phyloP scores from a whole-genome alignment of 495 filamentous ascomycete species.

The Xylaria venustula region DNA sequence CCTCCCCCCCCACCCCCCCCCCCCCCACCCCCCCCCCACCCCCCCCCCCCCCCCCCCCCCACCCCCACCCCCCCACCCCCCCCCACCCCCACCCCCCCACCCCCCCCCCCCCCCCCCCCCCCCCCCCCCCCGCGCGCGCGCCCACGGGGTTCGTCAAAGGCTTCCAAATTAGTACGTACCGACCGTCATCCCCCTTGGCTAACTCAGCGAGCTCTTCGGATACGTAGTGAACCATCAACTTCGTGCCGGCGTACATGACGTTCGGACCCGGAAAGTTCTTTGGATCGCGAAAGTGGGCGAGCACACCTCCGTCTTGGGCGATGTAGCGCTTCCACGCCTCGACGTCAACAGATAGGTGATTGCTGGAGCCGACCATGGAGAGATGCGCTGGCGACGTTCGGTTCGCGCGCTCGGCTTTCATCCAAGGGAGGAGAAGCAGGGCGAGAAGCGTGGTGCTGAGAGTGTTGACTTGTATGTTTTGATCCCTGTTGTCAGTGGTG shows the following conservation, averaged over 20 bases:
- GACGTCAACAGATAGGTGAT: slow-evolving; percentile 14
- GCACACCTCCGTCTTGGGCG: slow-evolving; percentile 18
- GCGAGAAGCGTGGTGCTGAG: slow-evolving; percentile 47
- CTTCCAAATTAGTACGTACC: slow-evolving; percentile 11
- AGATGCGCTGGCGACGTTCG: slow-evolving; percentile 19
- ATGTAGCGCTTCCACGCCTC: slow-evolving; percentile 18
- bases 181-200: slow-evolving; percentile 23
- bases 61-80: too few species aligned
- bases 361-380: slow-evolving; percentile 14
- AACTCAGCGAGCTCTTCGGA: slow-evolving; percentile 34
- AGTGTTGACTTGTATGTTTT: slow-evolving; percentile 54
- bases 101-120: too few species aligned
- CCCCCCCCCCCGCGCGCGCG: too few species aligned
- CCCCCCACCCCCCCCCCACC: too few species aligned
- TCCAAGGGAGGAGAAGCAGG: slow-evolving; percentile 37
- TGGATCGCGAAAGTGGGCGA: slow-evolving; percentile 27
- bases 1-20: too few species aligned
- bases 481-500: slow-evolving; percentile 13
- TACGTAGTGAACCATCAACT: slow-evolving; percentile 39
- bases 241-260: slow-evolving; percentile 32
- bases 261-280: slow-evolving; percentile 28
- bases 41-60: too few species aligned
- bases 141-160: too few species aligned
- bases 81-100: too few species aligned
- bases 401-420: slow-evolving; percentile 19